Percentiles rank a stretch among this genome's conserved stretches.
Evolutionary conservation across 2,329 filamentous ascomycete genomes (phyloP).

Genomic region (Aureobasidium lini): DNA sequence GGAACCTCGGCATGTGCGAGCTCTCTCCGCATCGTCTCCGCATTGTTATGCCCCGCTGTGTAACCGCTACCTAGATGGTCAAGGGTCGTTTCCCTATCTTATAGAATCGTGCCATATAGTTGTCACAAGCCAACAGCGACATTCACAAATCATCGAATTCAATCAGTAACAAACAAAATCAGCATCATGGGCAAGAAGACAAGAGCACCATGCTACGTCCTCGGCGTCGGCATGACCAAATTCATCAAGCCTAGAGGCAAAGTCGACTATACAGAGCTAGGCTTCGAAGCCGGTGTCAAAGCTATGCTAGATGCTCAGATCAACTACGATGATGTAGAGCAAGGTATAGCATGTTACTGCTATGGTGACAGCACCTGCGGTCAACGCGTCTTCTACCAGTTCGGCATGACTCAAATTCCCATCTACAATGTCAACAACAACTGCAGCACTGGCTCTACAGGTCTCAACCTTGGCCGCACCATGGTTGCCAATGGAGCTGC

Average conservation of each 20-base stretch:
- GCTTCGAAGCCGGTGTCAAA: conserved; percentile 86
- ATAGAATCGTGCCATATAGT: neutral
- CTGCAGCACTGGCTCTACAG: conserved; percentile 91
- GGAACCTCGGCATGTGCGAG: conserved; percentile 12
- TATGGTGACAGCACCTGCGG: conserved; percentile 93
- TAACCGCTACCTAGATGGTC: neutral
- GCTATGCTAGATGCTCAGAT: conserved; percentile 77
- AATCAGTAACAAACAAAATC: neutral
- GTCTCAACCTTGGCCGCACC: conserved; percentile 73
- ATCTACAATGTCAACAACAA: conserved; percentile 99
- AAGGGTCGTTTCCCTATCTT: neutral
- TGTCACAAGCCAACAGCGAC: neutral
- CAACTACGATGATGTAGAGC: conserved; percentile 93
- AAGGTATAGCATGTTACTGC: conserved; percentile 95
- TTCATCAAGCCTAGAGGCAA: conserved; percentile 96
- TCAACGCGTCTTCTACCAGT: conserved; percentile 97
- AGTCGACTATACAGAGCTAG: conserved; percentile 89
- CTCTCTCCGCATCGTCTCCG: conserved; percentile 13
- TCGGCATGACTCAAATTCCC: conserved; percentile 93
- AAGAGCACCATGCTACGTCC: conserved; percentile 64
- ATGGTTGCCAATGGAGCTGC: conserved; percentile 73
- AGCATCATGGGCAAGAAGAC: conserved; percentile 29
- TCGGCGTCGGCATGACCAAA: conserved; percentile 98
- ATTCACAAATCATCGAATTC: neutral
- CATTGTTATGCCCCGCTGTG: conserved; percentile 1